Conservation (phyloP, 1,284 basidiomycete species). For the Ustilago loliicola region DNA sequence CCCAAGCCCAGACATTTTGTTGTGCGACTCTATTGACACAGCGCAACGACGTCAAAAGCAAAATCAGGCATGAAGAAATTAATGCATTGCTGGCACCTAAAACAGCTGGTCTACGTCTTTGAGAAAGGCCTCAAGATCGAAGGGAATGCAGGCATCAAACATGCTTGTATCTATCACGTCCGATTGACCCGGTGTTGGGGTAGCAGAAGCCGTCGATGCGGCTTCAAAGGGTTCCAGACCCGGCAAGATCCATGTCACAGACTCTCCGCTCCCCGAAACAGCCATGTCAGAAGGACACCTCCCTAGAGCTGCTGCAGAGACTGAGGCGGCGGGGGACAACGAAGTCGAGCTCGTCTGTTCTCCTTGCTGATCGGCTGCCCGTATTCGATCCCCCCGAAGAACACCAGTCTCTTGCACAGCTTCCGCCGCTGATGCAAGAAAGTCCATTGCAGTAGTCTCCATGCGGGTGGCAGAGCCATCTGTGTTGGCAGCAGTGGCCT, state of each 20-base stretch:
- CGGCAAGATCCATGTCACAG: not conserved
- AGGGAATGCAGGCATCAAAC: conserved; percentile 20
- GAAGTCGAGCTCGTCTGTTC: no score
- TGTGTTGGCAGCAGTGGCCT: not conserved
- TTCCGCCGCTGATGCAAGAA: conserved; percentile 24
- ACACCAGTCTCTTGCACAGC: not conserved
- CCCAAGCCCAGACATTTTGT: no score
- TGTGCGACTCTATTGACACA: no score
- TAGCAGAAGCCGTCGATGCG: not conserved
- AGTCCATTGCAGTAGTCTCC: conserved; percentile 21
- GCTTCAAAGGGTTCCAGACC: not conserved
- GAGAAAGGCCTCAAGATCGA: conserved; percentile 43
- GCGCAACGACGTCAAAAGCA: not conserved
- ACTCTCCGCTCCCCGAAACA: not conserved
- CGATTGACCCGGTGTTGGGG: conserved; percentile 3
- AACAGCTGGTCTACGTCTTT: conserved; percentile 42
- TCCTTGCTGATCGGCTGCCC: not conserved
- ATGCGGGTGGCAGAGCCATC: not conserved
- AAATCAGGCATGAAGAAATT: not conserved
- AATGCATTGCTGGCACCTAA: conserved; percentile 1
- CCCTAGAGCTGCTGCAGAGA: not conserved
- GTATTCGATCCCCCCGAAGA: not conserved
- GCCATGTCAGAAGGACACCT: not conserved
- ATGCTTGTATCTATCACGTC: conserved; percentile 8
- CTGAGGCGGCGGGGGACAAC: not conserved